Conservation (phyloP, 192 early-diverging fungal species). For the Gamsiella multidivaricata region DNA sequence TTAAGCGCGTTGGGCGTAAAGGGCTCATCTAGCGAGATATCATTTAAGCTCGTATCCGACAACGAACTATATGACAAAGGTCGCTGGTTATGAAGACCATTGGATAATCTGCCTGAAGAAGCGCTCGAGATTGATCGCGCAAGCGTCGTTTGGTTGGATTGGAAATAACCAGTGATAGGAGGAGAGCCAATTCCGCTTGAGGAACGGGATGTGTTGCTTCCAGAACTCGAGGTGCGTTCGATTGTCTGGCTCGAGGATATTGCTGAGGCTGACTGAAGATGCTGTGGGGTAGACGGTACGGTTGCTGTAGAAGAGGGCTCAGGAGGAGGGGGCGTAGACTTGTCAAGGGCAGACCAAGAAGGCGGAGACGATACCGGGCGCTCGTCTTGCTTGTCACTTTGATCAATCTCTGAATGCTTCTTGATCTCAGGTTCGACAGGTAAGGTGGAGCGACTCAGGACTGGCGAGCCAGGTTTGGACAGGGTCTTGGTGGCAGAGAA, state of each 20-base stretch:
- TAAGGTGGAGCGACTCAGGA: background rate
- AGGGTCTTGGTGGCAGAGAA: background rate
- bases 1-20: constrained; percentile 1
- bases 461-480: background rate
- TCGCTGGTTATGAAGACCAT: constrained; percentile 14
- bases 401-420: background rate
- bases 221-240: constrained; percentile 12
- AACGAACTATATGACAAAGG: constrained; percentile 26
- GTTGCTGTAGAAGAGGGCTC: background rate
- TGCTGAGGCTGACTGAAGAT: background rate
- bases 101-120: constrained; percentile 10
- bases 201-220: constrained; percentile 32
- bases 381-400: too few relatives aligned
- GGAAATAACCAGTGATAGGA: background rate
- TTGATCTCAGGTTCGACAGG: background rate
- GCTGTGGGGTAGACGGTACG: too few relatives aligned
- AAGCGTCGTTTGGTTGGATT: background rate
- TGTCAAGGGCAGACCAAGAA: background rate
- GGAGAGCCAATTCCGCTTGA: constrained; percentile 12
- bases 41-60: constrained; percentile 39
- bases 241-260: background rate
- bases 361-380: too few relatives aligned
- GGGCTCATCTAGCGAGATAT: constrained; percentile 40
- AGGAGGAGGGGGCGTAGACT: background rate
- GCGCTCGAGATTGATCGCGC: constrained; percentile 19